Evolutionary conservation across 2,329 filamentous ascomycete genomes (phyloP).

Genomic region (Amylocarpus encephaloides): DNA sequence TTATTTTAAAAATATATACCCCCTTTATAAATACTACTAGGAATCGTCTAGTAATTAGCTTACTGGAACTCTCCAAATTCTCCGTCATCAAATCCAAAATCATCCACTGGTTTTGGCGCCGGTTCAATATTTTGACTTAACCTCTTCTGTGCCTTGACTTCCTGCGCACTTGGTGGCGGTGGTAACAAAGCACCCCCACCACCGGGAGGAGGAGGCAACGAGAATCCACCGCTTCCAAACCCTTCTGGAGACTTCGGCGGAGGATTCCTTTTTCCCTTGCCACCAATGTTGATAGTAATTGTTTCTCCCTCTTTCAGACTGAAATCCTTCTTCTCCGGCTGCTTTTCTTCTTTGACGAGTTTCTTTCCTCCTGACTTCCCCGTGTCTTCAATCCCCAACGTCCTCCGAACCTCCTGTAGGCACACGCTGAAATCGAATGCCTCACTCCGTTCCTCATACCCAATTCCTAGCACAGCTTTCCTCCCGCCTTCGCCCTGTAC

Average conservation of each 20-base stretch:
- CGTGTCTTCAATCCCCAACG: slow-evolving; percentile 53
- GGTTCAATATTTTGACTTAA: slow-evolving; percentile 43
- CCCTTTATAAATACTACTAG: too few species aligned
- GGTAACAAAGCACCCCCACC: slow-evolving; percentile 42
- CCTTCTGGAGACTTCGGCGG: slow-evolving; percentile 23
- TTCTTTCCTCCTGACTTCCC: slow-evolving; percentile 29
- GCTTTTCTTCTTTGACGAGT: slow-evolving; percentile 32
- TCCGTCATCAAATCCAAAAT: slow-evolving; percentile 79
- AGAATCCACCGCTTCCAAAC: slow-evolving; percentile 43
- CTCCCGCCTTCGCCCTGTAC: slow-evolving; percentile 69
- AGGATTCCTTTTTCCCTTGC: slow-evolving; percentile 35
- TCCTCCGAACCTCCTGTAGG: slow-evolving; percentile 70
- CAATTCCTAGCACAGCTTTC: slow-evolving; percentile 75
- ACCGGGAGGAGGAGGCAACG: slow-evolving; percentile 59
- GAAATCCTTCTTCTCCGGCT: slow-evolving; percentile 62
- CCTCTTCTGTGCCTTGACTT: slow-evolving; percentile 55
- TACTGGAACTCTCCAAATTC: slow-evolving; percentile 74
- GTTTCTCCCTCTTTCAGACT: slow-evolving; percentile 86
- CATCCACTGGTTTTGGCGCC: slow-evolving; percentile 41
- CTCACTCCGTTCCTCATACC: slow-evolving; percentile 79
- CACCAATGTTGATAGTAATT: slow-evolving; percentile 72
- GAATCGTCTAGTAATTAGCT: too few species aligned
- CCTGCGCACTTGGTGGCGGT: slow-evolving; percentile 58
- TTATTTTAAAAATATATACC: too few species aligned
- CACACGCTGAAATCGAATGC: slow-evolving; percentile 81